Conservation (phyloP, 768 basidiomycete genomes). For the Lactifluus rugatus region DNA sequence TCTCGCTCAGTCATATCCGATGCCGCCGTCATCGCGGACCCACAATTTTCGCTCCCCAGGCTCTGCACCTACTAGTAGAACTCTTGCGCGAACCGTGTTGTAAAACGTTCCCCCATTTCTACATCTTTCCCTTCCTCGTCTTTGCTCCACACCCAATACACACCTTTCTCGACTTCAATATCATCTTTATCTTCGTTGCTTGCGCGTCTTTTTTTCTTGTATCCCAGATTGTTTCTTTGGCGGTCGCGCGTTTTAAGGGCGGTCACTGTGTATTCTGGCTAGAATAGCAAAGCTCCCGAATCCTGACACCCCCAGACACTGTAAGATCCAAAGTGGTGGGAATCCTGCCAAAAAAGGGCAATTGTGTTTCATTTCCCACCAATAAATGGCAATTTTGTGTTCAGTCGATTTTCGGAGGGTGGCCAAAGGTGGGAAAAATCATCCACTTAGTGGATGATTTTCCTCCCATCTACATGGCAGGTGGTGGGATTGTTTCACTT, state of each 20-base stretch:
- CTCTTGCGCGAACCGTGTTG: conserved; percentile 52
- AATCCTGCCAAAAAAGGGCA: too few species aligned
- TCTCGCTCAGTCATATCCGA: too few species aligned
- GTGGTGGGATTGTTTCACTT: too few species aligned
- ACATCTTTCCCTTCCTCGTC: conserved; percentile 57
- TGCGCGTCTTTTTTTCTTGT: conserved; percentile 34
- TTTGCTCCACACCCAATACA: conserved; percentile 69
- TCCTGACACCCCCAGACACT: conserved; percentile 54
- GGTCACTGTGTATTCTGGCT: conserved; percentile 8
- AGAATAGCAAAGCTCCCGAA: conserved; percentile 73
- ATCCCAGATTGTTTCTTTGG: too few species aligned
- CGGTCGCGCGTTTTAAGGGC: neutral
- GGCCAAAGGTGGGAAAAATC: too few species aligned
- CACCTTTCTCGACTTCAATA: conserved; percentile 84
- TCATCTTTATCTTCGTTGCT: conserved; percentile 75
- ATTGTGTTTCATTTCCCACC: too few species aligned
- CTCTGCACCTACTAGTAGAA: conserved; percentile 60
- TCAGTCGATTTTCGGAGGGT: too few species aligned
- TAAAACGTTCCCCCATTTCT: conserved; percentile 51
- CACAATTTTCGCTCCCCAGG: conserved; percentile 54
- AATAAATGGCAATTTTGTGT: too few species aligned
- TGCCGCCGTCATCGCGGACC: conserved; percentile 22
- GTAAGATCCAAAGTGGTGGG: too few species aligned
- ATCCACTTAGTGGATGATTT: too few species aligned
- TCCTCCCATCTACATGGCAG: too few species aligned